These are phyloP conservation scores for Amorphotheca resinae DNA, from an alignment of 495 filamentous ascomycete genomes.

Conservation along the genomic window DNA sequence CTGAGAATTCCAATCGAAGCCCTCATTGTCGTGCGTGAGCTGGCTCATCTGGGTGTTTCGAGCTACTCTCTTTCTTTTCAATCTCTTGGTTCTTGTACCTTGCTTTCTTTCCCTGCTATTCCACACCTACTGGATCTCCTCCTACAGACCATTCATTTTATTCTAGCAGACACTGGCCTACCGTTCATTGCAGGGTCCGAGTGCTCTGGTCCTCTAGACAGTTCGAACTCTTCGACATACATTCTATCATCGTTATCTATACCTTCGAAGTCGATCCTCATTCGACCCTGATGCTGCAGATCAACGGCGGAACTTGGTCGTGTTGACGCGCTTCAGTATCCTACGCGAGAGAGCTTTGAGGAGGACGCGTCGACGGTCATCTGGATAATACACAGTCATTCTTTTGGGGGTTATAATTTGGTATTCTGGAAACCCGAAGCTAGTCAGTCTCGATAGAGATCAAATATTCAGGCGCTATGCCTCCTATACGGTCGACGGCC, in stretches of 20 bases:
- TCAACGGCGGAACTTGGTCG: slow-evolving; percentile 3
- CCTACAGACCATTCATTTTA: slow-evolving; percentile 45
- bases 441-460: too few species aligned
- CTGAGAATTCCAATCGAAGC: background rate
- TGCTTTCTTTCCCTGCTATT: slow-evolving; percentile 1
- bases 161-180: slow-evolving; percentile 6
- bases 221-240: background rate
- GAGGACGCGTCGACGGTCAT: slow-evolving; percentile 14
- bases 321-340: slow-evolving; percentile 7
- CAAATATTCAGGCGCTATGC: slow-evolving; percentile 6
- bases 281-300: slow-evolving; percentile 11
- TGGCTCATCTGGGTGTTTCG: slow-evolving; percentile 14
- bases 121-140: slow-evolving; percentile 57
- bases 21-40: slow-evolving; percentile 10
- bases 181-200: slow-evolving; percentile 4
- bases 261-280: background rate
- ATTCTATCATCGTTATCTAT: background rate
- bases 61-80: slow-evolving; percentile 6
- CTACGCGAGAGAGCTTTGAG: slow-evolving; percentile 1
- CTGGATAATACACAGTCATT: slow-evolving; percentile 1
- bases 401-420: slow-evolving; percentile 2
- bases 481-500: background rate
- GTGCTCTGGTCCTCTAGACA: slow-evolving; percentile 7
- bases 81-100: slow-evolving; percentile 10
- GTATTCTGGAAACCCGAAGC: background rate